Evolutionary conservation across 1,139 yeast genomes (phyloP), one percentile per base, ranked within the genome.

Genomic region (Saccharomyces hybrid): DNA sequence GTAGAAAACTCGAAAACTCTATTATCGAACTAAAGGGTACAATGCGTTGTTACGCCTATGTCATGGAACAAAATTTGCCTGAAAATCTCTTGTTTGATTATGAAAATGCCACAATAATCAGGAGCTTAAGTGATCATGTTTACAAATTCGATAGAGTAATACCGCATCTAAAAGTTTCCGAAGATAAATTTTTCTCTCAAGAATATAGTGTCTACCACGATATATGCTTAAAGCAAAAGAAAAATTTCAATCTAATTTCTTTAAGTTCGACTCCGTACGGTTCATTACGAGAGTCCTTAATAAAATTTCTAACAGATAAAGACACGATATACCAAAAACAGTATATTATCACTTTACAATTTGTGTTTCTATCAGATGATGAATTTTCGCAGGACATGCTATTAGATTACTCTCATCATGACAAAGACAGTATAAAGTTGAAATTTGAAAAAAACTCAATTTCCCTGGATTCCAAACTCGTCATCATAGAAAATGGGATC

Each of bases 1-100:
- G 78, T 58, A 70, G 78, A 56, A 72, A 74, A 7, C 67, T 82
- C 44, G 83, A 81, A 62, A 78, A 80, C 60, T 74, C 82, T 1
- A 81, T 82, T 7, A 77, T 80, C 71, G 78, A 80, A 49, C 66
- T 75, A 50, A 71, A 73, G 53, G 76, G 76, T 0, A 73, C 70
- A 14, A 54, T 65, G 4, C 58, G 72, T n/a, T 54, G 63, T 34
- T 65, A 65, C 51, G 65, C 64, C 5, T 66, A 66, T 47, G 53
- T 64, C 2, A 58, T 57, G 26, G 56, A 54, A 49, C 46, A 51
- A 44, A 48, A 54, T 6, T 44, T 53, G 14, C 29, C 47, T 14
- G 29, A 48, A 14, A 49, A 49, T 8, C 48, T 50, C 7, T 49
- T 32, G 2, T 56, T 64, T 12, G 63, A 65, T 49, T 65, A 61